phyloP scores from a whole-genome alignment of 2,329 filamentous ascomycete genomes.

The Calonectria crousiana region DNA sequence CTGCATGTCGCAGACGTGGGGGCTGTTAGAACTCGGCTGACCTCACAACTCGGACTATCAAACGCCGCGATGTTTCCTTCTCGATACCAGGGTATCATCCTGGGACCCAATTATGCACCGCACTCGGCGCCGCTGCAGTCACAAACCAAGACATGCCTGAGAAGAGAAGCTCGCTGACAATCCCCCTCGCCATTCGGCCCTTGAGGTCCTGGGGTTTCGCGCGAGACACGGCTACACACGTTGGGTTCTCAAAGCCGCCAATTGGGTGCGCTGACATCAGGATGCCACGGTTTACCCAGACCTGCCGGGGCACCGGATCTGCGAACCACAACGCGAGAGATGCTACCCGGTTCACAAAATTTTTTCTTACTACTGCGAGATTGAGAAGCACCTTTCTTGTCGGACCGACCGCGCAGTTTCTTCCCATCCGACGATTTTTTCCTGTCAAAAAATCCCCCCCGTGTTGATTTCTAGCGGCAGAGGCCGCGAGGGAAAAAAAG shows the following conservation, averaged over 20 bases:
- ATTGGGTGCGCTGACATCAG: constrained; percentile 6
- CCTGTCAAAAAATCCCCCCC: too few relatives aligned
- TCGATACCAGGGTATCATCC: not conserved
- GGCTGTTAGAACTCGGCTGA: not conserved
- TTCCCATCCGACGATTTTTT: not conserved
- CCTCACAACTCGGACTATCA: not conserved
- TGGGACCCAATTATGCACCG: not conserved
- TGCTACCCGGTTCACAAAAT: not conserved
- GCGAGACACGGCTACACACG: constrained; percentile 13
- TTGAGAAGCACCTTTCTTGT: not conserved
- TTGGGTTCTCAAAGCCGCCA: constrained; percentile 17
- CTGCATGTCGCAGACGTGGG: not conserved
- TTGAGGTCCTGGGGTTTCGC: not conserved
- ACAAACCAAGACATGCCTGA: not conserved
- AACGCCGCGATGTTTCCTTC: not conserved
- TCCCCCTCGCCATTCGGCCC: not conserved
- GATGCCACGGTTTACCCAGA: not conserved
- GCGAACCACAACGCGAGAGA: not conserved
- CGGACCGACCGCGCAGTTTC: not conserved
- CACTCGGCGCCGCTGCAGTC: not conserved
- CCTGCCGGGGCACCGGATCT: not conserved
- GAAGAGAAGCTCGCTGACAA: not conserved
- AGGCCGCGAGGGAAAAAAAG: not conserved
- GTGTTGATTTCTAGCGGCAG: not conserved
- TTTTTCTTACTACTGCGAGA: constrained; percentile 13